Conservation (phyloP, 1,139 yeast species). For the Arxiozyma bovina region DNA sequence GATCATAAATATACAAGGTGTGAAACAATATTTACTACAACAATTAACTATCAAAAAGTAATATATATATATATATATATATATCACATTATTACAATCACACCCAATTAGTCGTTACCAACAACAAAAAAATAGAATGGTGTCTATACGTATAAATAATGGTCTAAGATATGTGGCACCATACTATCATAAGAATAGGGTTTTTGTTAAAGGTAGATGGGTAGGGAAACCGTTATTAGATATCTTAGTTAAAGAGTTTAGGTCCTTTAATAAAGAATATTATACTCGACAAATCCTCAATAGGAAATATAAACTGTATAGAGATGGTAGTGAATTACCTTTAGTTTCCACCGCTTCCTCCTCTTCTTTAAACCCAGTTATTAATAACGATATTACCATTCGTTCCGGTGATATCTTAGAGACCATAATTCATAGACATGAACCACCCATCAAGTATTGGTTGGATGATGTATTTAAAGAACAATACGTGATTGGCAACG, state of each 20-base stretch:
- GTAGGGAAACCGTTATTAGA: conserved; percentile 63
- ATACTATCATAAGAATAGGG: conserved; percentile 69
- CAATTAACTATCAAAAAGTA: too few species aligned
- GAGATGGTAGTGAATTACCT: conserved; percentile 14
- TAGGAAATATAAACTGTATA: conserved; percentile 16
- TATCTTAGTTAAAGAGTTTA: conserved; percentile 65
- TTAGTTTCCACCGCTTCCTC: background rate
- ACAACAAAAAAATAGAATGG: background rate
- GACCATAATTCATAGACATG: conserved; percentile 50
- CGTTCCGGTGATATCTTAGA: conserved; percentile 43
- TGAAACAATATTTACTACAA: too few species aligned
- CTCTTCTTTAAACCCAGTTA: background rate
- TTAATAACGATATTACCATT: too few species aligned
- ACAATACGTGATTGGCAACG: background rate
- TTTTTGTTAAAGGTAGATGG: conserved; percentile 88
- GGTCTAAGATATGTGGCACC: conserved; percentile 67
- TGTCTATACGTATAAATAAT: conserved; percentile 17
- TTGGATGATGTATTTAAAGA: background rate
- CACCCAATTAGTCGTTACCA: too few species aligned
- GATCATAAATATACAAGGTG: too few species aligned
- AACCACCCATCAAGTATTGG: conserved; percentile 43
- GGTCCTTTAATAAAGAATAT: conserved; percentile 29
- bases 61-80: too few species aligned
- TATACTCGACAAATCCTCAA: conserved; percentile 15
- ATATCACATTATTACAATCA: too few species aligned